Conservation (phyloP, 2,329 filamentous ascomycete species). For the Fusarium tupiense region DNA sequence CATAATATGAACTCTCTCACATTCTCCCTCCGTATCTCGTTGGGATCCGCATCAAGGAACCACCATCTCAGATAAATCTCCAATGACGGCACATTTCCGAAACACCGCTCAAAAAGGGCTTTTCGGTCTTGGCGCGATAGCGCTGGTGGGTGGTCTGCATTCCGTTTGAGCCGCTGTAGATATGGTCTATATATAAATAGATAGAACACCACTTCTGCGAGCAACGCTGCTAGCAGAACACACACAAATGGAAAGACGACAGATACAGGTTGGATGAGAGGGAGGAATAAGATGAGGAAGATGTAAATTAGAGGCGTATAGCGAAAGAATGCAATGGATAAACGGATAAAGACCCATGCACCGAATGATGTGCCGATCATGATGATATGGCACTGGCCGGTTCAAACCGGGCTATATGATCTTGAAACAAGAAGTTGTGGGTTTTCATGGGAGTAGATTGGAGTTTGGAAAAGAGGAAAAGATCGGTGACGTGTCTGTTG, state of each 20-base stretch:
- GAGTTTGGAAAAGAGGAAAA: not conserved
- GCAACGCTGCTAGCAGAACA: conserved; percentile 45
- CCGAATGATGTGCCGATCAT: conserved; percentile 52
- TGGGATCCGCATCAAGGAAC: conserved; percentile 69
- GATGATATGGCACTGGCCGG: not conserved
- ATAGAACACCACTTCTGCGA: conserved; percentile 56
- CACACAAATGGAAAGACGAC: conserved; percentile 21
- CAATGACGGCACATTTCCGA: conserved; percentile 62
- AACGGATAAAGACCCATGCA: conserved; percentile 58
- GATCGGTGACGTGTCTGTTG: conserved; percentile 31
- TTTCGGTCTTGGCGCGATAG: conserved; percentile 59
- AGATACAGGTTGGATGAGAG: conserved; percentile 29
- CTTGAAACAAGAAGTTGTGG: not conserved
- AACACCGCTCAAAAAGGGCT: conserved; percentile 66
- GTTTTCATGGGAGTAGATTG: not conserved
- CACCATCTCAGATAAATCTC: conserved; percentile 69
- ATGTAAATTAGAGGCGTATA: conserved; percentile 56
- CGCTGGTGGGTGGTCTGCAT: conserved; percentile 54
- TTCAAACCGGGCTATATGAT: not conserved
- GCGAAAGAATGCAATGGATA: conserved; percentile 55
- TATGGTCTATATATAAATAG: conserved; percentile 56
- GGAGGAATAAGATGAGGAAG: conserved; percentile 42
- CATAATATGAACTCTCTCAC: conserved; percentile 73
- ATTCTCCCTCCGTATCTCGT: conserved; percentile 73
- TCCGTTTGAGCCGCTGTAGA: conserved; percentile 49